Conservation (phyloP, 441 rosid genomes). For the Eugenia klotzschiana region DNA sequence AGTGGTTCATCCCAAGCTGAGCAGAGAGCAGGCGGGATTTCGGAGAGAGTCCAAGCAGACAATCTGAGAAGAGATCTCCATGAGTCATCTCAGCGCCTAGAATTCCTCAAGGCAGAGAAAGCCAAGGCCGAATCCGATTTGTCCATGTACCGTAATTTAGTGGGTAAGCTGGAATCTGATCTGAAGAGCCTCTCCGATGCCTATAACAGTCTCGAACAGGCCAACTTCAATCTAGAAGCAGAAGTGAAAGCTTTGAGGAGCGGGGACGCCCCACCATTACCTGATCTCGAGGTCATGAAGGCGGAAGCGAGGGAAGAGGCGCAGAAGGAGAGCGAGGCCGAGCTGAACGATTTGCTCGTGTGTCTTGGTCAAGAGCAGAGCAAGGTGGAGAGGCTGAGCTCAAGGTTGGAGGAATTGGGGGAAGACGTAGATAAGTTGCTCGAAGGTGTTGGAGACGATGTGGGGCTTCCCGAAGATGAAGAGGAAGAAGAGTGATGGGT, state of each 20-base stretch:
- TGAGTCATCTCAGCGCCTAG: constrained; percentile 61
- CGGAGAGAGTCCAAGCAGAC: constrained; percentile 62
- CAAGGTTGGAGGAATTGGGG: constrained; percentile 61
- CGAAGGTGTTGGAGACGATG: constrained; percentile 79
- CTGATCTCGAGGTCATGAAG: constrained; percentile 49
- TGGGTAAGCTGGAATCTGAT: constrained; percentile 74
- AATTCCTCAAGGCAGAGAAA: constrained; percentile 61
- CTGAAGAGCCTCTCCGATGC: constrained; percentile 79
- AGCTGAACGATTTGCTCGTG: constrained; percentile 81
- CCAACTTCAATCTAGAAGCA: constrained; percentile 60
- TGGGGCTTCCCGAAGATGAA: constrained; percentile 49
- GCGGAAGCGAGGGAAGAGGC: constrained; percentile 92
- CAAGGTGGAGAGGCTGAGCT: constrained; percentile 68
- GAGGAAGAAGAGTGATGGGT: constrained; percentile 46
- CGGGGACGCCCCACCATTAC: constrained; percentile 26
- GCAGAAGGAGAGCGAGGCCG: constrained; percentile 88
- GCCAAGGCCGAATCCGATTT: constrained; percentile 55
- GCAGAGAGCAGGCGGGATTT: constrained; percentile 34
- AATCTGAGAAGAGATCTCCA: constrained; percentile 69
- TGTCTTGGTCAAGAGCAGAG: constrained; percentile 98
- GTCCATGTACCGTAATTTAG: constrained; percentile 48
- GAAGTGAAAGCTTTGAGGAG: constrained; percentile 62
- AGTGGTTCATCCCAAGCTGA: constrained; percentile 27
- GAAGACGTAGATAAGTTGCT: constrained; percentile 77
- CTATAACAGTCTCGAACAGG: constrained; percentile 77